Base-by-base conservation (phyloP, 2,329 filamentous ascomycete species). In the Tricladium varicosporioides region DNA sequence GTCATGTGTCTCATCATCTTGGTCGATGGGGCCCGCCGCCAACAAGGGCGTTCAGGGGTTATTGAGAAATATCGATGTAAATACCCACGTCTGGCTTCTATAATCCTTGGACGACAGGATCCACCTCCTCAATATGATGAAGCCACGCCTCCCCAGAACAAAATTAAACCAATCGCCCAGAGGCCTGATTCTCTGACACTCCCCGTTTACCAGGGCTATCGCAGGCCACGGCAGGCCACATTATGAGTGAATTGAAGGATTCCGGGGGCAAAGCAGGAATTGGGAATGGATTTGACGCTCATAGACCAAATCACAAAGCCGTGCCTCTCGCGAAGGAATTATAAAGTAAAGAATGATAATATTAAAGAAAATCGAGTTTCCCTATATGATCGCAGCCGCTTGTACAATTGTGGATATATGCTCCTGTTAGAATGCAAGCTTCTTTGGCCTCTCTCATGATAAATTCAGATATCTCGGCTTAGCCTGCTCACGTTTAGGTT, bases 151-250 rank as follows among this genome's bases (percentile, higher is more conserved):
- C 19, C 47, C 36, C n/a, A 57, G 40, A 16, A 27, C 42, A 19
- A 43, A 48, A 15, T 18, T 9, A 57, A 53, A 53, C 40, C 22
- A 52, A 49, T 31, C 3, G 47, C 49, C 11, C 48, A 59, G 45
- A 59, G 53, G 46, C 57, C 49, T 16, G 53, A 59, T 40, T 59
- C 57, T 56, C 27, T 59, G 32, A 59, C 57, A 5, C 52, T 59
- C 51, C 48, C 53, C 50, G 55, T 48, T 7, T 59, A 59, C 40
- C 16, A 19, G 48, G 42, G 49, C 33, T 59, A 56, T 32, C 36
- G 51, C 31, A 59, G 44, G 53, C 32, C 15, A 46, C 13, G 43
- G 43, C 43, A 46, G 43, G 43, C 43, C 15, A 46, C 15, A 48
- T 5, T 46, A 15, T 46, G 15, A 46, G 18, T 13, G 14, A 46